Percentiles rank a stretch among this genome's conserved stretches.
phyloP scores from a whole-genome alignment of 2,329 filamentous ascomycete genomes.

The Thyridium curvatum region DNA sequence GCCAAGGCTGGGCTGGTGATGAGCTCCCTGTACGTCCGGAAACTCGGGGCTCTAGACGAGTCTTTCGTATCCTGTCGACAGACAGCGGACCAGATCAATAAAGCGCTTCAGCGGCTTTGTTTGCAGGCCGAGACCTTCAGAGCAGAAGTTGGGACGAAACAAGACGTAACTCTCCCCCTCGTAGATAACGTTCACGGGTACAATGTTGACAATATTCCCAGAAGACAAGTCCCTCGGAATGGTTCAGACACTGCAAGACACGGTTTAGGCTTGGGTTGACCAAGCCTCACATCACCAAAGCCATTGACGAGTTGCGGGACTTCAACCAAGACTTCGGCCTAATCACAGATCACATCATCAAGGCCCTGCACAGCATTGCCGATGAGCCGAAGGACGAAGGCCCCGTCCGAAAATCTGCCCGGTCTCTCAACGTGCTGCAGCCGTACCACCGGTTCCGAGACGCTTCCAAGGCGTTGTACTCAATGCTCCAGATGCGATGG shows the following conservation, averaged over 20 bases:
- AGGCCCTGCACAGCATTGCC: neutral
- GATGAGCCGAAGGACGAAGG: neutral
- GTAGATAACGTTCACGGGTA: too few species aligned
- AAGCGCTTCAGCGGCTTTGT: neutral
- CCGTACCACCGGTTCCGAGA: conserved; percentile 2
- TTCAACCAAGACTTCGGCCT: conserved; percentile 11
- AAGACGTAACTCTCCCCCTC: neutral
- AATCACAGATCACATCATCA: conserved; percentile 8
- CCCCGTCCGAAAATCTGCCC: neutral
- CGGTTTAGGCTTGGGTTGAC: conserved; percentile 4
- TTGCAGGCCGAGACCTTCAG: neutral
- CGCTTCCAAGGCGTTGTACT: conserved; percentile 2
- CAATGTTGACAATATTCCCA: too few species aligned
- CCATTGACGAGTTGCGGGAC: conserved; percentile 8
- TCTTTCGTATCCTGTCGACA: neutral
- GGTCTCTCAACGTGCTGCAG: conserved; percentile 1
- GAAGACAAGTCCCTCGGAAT: neutral
- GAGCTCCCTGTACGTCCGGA: neutral
- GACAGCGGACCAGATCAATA: too few species aligned
- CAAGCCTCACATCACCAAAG: conserved; percentile 4
- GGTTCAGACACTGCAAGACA: conserved; percentile 2
- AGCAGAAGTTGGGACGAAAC: neutral
- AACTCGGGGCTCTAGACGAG: neutral
- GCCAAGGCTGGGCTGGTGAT: neutral
- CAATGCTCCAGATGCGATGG: neutral